A percentile compares a stretch with the other conserved stretches of the same genome.
phyloP scores from a whole-genome alignment of 345 rosid genomes.

The Bruguiera parviflora region DNA sequence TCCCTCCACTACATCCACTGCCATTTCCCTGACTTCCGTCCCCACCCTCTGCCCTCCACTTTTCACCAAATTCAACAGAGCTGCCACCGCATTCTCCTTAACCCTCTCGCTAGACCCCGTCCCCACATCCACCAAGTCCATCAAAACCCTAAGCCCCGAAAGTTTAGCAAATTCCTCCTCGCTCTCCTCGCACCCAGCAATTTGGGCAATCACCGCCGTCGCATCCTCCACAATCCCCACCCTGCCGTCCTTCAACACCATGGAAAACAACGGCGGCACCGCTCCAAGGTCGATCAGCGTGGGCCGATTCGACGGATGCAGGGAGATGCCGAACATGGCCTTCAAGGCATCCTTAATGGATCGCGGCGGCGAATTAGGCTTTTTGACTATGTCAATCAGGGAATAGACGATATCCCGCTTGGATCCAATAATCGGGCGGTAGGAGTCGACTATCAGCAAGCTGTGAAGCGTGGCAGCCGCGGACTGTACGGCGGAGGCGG shows the following conservation, averaged over 20 bases:
- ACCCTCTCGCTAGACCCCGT: slow-evolving; percentile 62
- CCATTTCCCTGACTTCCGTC: slow-evolving; percentile 45
- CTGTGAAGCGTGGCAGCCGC: slow-evolving; percentile 82
- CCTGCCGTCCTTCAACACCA: slow-evolving; percentile 68
- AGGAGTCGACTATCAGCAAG: slow-evolving; percentile 64
- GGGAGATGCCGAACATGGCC: slow-evolving; percentile 73
- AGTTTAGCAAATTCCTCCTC: slow-evolving; percentile 57
- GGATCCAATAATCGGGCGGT: slow-evolving; percentile 78
- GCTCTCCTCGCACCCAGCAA: slow-evolving; percentile 89
- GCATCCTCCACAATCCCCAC: slow-evolving; percentile 90
- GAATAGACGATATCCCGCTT: slow-evolving; percentile 85
- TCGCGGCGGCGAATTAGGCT: slow-evolving; percentile 53
- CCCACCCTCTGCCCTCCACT: slow-evolving; percentile 48
- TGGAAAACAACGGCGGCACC: slow-evolving; percentile 52
- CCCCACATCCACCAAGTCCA: slow-evolving; percentile 66
- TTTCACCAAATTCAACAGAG: slow-evolving; percentile 66
- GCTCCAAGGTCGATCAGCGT: slow-evolving; percentile 67
- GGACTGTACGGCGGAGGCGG: slow-evolving; percentile 71
- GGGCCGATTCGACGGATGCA: slow-evolving; percentile 60
- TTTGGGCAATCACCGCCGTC: slow-evolving; percentile 83
- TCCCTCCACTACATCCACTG: slow-evolving; percentile 47
- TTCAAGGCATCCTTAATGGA: slow-evolving; percentile 83
- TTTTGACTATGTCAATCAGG: slow-evolving; percentile 50
- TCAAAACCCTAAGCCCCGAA: slow-evolving; percentile 53
- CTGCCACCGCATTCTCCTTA: slow-evolving; percentile 76